Conservation (phyloP, 306 rosid genomes). For the Abrus precatorius region DNA sequence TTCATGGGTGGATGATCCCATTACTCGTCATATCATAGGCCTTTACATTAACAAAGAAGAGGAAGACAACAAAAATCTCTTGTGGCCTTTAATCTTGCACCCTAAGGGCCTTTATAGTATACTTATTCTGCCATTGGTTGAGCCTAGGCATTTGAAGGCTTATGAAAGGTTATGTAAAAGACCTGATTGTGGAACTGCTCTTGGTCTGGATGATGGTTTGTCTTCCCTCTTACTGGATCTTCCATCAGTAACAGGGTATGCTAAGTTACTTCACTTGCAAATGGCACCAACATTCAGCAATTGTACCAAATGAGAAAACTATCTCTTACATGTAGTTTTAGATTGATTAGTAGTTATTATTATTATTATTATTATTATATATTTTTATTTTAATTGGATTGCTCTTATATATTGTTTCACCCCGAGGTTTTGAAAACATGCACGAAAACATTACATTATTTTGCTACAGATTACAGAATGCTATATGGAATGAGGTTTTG, state of each 20-base stretch:
- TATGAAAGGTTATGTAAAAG: constrained; percentile 73
- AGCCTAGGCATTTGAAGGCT: constrained; percentile 77
- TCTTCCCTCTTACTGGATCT: constrained; percentile 88
- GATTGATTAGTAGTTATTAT: constrained; percentile 11
- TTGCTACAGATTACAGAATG: not conserved
- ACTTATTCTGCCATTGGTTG: constrained; percentile 82
- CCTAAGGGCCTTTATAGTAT: constrained; percentile 66
- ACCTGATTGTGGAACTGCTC: constrained; percentile 84
- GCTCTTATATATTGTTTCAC: not conserved
- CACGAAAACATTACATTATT: not conserved
- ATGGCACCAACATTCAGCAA: constrained; percentile 46
- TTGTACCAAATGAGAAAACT: not conserved
- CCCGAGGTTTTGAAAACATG: not conserved
- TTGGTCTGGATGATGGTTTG: constrained; percentile 75
- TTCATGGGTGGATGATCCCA: constrained; percentile 98
- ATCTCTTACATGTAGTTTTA: constrained; percentile 7
- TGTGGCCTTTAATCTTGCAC: constrained; percentile 93
- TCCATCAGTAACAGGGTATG: constrained; percentile 99
- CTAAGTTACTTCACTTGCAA: constrained; percentile 71
- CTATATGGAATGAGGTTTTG: not conserved
- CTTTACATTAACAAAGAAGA: constrained; percentile 69
- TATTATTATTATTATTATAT: not conserved
- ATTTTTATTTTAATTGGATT: not conserved
- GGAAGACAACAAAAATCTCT: constrained; percentile 60
- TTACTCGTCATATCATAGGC: constrained; percentile 80